Percentiles rank a stretch among this genome's conserved stretches.
These are phyloP conservation scores for Primulina tabacum DNA, from an alignment of 257 asterid genomes.

Conservation along the genomic window DNA sequence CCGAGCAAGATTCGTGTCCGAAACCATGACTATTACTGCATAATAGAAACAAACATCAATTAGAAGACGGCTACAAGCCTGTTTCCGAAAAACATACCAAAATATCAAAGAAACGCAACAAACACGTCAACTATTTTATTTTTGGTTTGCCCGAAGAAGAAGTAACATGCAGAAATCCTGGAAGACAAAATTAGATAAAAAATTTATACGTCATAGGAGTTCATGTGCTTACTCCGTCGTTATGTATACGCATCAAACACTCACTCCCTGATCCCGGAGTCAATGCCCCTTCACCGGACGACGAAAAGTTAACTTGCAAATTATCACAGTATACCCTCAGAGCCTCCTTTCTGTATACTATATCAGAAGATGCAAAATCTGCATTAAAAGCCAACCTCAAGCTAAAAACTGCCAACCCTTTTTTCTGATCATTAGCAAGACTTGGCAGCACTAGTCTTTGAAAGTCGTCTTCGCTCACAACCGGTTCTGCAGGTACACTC, in stretches of 20 bases:
- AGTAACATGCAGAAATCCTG: too few relatives aligned
- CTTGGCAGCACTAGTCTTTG: constrained; percentile 16
- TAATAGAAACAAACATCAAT: neutral
- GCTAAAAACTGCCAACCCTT: constrained; percentile 29
- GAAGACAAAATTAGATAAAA: neutral
- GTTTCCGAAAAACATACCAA: neutral
- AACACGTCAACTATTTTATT: too few relatives aligned
- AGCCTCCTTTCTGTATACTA: constrained; percentile 21
- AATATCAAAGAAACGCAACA: neutral
- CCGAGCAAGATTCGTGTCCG: neutral
- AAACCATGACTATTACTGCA: constrained; percentile 1
- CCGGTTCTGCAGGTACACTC: constrained; percentile 16
- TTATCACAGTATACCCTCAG: constrained; percentile 42
- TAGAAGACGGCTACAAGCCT: neutral
- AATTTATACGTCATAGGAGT: neutral
- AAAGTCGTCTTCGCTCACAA: neutral
- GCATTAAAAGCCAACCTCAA: constrained; percentile 35
- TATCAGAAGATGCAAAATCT: constrained; percentile 17
- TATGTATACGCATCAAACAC: constrained; percentile 33
- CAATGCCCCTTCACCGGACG: constrained; percentile 32
- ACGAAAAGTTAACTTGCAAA: constrained; percentile 28
- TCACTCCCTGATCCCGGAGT: neutral
- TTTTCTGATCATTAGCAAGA: constrained; percentile 18
- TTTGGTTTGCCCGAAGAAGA: too few relatives aligned
- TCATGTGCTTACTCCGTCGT: constrained; percentile 1